Base-by-base conservation (phyloP, 1,284 basidiomycete species). In the Jaminaea rosea region DNA sequence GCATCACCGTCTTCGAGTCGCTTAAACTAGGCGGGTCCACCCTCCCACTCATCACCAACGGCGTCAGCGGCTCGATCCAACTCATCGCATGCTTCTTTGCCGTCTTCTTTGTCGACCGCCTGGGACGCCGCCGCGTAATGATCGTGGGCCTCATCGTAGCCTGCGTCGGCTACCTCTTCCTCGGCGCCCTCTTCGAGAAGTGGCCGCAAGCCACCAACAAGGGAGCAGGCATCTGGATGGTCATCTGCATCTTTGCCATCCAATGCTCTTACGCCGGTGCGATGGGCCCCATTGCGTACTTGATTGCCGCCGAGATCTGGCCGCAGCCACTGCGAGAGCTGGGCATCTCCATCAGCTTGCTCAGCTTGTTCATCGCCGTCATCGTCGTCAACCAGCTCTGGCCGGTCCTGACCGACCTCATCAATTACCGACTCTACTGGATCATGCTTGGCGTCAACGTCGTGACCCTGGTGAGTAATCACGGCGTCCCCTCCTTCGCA, bases 341-440 rank as follows among this genome's bases (percentile, higher is more conserved):
- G 6, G 34, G 34, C 34, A 36, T 36, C 4, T 36, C 34, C 6
- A 36, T 36, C 9, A n/a, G n/a, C n/a, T 21, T 36, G 34, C 34
- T 36, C n/a, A 36, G 34, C 10, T 21, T 36, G n/a, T 36, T 36
- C 34, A 21, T 36, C 34, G 21, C 34, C 26, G 48, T 49, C 26
- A 49, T 49, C 26, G 26, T 49, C 26, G 39, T 49, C 37, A 49
- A 49, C 26, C 47, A 49, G 47, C 39, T 49, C n/a, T 49, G 47
- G 47, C 47, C 47, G 9, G 47, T 49, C 4, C 21, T 49, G 26
- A 49, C 34, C 28, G 39, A 27, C n/a, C 36, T 37, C 27, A 24
- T 49, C 26, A 28, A 28, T 27, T 49, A 41, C 26, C 17, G 47
- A 11, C 47, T 49, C 7, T 49, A 49, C 26, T 49, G 47, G 47